Evolutionary conservation across 2,329 filamentous ascomycete species (phyloP).

Genomic region (Sclerotinia glacialis): DNA sequence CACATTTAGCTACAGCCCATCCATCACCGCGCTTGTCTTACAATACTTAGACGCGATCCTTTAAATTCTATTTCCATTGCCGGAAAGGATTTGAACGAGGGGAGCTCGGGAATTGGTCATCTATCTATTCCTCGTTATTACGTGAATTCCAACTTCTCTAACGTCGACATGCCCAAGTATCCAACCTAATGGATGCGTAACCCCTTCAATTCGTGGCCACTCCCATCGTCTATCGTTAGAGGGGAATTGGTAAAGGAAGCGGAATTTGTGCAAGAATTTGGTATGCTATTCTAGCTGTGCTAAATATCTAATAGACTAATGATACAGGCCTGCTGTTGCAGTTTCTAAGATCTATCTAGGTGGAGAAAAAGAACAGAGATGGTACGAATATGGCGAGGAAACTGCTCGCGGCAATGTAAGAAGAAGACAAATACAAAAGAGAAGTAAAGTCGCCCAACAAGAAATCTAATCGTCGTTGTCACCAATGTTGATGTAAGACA

Average conservation of each 20-base stretch:
- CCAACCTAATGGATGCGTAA: too few species aligned
- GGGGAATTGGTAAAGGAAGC: not conserved
- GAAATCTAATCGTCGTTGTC: not conserved
- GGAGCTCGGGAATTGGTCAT: not conserved
- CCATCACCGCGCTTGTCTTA: not conserved
- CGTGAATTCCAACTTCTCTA: not conserved
- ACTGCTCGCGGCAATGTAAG: not conserved
- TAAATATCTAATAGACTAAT: not conserved
- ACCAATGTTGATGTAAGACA: not conserved
- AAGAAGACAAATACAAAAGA: not conserved
- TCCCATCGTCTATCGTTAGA: too few species aligned
- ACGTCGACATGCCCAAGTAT: too few species aligned
- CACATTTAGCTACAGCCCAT: too few species aligned
- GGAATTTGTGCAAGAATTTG: not conserved
- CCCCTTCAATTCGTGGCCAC: too few species aligned
- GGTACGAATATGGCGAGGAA: not conserved
- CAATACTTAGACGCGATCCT: not conserved
- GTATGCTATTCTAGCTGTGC: not conserved
- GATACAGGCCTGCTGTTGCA: not conserved
- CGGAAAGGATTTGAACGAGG: conserved; percentile 1
- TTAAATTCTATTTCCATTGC: not conserved
- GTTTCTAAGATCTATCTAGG: not conserved
- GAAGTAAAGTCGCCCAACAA: not conserved
- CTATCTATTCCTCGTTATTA: not conserved
- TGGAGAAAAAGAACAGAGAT: not conserved